Conservation (phyloP, 1,284 basidiomycete species). For the Puccinia coronata region DNA sequence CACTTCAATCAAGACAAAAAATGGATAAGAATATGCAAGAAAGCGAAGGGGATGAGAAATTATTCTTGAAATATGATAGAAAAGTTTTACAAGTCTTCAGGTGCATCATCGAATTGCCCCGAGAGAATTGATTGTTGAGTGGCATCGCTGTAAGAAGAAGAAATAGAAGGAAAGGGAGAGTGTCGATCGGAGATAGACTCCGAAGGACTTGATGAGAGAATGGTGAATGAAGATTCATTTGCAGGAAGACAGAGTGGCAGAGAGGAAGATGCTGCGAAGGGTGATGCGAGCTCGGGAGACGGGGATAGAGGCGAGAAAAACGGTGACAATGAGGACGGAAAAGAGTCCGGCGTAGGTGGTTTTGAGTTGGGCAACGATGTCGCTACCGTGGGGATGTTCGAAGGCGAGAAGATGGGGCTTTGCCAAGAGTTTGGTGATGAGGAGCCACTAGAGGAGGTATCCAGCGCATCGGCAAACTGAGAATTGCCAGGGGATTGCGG, state of each 20-base stretch:
- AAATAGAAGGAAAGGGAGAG: background rate
- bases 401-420: background rate
- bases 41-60: too few species aligned
- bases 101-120: conserved; percentile 39
- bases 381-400: background rate
- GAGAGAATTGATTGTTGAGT: background rate
- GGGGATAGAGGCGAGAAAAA: background rate
- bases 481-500: background rate
- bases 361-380: background rate
- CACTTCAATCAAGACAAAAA: too few species aligned
- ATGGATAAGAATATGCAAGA: too few species aligned
- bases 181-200: background rate
- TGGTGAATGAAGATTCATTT: background rate
- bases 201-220: background rate
- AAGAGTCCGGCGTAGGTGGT: background rate
- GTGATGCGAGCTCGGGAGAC: background rate
- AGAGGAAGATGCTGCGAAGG: background rate
- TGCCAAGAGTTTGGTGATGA: background rate
- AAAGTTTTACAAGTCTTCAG: too few species aligned
- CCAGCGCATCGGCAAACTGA: background rate
- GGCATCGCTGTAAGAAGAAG: background rate
- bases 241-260: background rate
- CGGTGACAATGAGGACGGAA: background rate
- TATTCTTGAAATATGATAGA: too few species aligned
- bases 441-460: background rate